A percentile compares a stretch with the other conserved stretches of the same genome.
These are phyloP conservation scores for Tylopilus plumbeoviolaceoides DNA, from an alignment of 768 basidiomycete genomes.

Conservation along the genomic window DNA sequence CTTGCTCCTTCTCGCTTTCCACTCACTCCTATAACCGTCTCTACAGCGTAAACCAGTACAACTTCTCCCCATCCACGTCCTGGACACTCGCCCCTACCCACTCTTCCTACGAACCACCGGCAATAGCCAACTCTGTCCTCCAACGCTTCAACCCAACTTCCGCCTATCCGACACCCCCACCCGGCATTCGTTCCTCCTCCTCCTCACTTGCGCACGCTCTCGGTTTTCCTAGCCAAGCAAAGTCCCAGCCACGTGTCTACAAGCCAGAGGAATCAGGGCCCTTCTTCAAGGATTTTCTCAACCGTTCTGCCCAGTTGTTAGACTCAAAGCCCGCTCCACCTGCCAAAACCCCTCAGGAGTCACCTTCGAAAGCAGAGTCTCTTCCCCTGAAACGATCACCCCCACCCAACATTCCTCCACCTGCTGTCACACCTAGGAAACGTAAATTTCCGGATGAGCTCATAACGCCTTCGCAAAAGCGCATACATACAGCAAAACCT, in stretches of 20 bases:
- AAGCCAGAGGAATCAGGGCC: conserved; percentile 53
- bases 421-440: conserved; percentile 59
- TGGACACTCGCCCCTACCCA: conserved; percentile 41
- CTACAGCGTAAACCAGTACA: conserved; percentile 23
- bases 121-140: conserved; percentile 63
- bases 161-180: conserved; percentile 68
- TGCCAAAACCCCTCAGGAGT: conserved; percentile 13
- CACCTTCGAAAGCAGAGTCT: conserved; percentile 15
- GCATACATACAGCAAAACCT: conserved; percentile 33
- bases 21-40: conserved; percentile 3
- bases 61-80: conserved; percentile 34
- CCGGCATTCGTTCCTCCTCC: conserved; percentile 58
- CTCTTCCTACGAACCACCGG: conserved; percentile 51
- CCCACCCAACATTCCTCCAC: neutral
- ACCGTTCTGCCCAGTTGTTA: conserved; percentile 43
- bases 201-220: conserved; percentile 77
- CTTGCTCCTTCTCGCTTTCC: neutral
- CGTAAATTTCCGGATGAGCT: conserved; percentile 60
- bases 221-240: conserved; percentile 38
- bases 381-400: conserved; percentile 16
- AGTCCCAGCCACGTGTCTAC: conserved; percentile 33
- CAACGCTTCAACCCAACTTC: conserved; percentile 57
- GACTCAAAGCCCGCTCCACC: conserved; percentile 23
- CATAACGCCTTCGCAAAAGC: conserved; percentile 62
- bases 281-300: conserved; percentile 66